Evolutionary conservation across 2,329 filamentous ascomycete species (phyloP).

Genomic region (Ustilaginoidea virens): DNA sequence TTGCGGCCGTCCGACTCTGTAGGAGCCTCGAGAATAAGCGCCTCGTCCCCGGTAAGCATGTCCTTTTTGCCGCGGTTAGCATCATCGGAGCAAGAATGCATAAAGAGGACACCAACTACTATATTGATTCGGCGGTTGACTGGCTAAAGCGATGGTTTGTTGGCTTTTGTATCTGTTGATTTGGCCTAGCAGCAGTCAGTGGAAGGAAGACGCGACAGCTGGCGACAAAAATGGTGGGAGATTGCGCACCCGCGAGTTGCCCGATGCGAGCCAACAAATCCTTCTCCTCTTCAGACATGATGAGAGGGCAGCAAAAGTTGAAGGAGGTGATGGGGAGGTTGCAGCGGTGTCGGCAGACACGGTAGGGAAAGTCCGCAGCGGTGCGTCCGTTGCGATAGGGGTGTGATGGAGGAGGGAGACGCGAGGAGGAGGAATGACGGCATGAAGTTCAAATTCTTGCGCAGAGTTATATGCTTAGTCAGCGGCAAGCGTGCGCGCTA

Average conservation of each 20-base stretch:
- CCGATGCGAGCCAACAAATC: constrained; percentile 38
- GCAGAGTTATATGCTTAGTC: too few species aligned
- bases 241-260: constrained; percentile 31
- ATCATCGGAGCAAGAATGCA: not conserved
- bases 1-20: constrained; percentile 20
- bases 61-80: constrained; percentile 4
- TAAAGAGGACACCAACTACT: constrained; percentile 17
- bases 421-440: not conserved
- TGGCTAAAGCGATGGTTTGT: constrained; percentile 24
- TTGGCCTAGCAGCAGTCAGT: constrained; percentile 38
- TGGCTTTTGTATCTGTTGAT: constrained; percentile 69
- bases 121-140: constrained; percentile 14
- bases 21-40: constrained; percentile 19
- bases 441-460: too few species aligned
- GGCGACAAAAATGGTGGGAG: not conserved
- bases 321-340: not conserved
- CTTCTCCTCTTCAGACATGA: constrained; percentile 33
- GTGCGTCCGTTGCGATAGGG: too few species aligned
- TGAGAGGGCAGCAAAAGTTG: not conserved
- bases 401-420: not conserved
- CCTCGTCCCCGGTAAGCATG: constrained; percentile 7
- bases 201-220: constrained; percentile 4
- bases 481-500: too few species aligned
- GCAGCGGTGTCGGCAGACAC: not conserved
- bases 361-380: too few species aligned